Evolutionary conservation across 2,329 filamentous ascomycete genomes (phyloP).

Genomic region (Penicillium sclerotiorum): DNA sequence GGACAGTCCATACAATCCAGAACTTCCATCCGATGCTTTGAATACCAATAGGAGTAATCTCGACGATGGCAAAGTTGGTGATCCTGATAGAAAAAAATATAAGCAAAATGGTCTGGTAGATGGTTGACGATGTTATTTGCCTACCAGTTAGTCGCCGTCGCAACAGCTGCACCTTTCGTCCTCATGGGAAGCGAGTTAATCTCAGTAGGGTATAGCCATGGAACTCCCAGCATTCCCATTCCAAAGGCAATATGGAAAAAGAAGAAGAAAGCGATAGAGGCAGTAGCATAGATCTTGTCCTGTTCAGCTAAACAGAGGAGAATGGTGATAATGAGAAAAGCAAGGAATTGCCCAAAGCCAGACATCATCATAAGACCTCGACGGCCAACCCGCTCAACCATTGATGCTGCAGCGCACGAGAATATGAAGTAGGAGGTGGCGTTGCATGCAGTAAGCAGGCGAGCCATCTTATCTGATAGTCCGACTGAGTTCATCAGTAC

Average conservation of each 20-base stretch:
- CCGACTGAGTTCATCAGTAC: conserved; percentile 48
- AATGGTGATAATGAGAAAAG: conserved; percentile 54
- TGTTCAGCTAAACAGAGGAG: conserved; percentile 27
- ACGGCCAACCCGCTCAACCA: conserved; percentile 53
- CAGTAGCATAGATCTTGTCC: conserved; percentile 1
- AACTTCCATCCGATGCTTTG: conserved; percentile 60
- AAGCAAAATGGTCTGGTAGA: not conserved
- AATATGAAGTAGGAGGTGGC: conserved; percentile 51
- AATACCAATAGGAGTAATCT: conserved; percentile 58
- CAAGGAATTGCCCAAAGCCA: conserved; percentile 52
- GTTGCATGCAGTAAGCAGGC: conserved; percentile 50
- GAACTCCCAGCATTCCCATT: conserved; percentile 26
- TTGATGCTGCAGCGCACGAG: conserved; percentile 44
- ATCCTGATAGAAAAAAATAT: conserved; percentile 8
- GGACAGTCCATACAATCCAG: conserved; percentile 75
- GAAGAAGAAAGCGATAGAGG: conserved; percentile 17
- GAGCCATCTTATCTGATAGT: conserved; percentile 36
- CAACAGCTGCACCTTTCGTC: conserved; percentile 51
- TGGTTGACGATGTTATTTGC: not conserved
- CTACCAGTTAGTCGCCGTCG: conserved; percentile 52
- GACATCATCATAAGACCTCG: conserved; percentile 54
- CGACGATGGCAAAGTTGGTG: conserved; percentile 36
- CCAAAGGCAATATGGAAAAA: conserved; percentile 9
- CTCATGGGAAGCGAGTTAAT: conserved; percentile 54
- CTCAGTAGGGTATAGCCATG: conserved; percentile 52